Percentiles rank a stretch among this genome's conserved stretches.
Evolutionary conservation across 2,329 filamentous ascomycete species (phyloP).

Genomic region (Verticillium tricorpus): DNA sequence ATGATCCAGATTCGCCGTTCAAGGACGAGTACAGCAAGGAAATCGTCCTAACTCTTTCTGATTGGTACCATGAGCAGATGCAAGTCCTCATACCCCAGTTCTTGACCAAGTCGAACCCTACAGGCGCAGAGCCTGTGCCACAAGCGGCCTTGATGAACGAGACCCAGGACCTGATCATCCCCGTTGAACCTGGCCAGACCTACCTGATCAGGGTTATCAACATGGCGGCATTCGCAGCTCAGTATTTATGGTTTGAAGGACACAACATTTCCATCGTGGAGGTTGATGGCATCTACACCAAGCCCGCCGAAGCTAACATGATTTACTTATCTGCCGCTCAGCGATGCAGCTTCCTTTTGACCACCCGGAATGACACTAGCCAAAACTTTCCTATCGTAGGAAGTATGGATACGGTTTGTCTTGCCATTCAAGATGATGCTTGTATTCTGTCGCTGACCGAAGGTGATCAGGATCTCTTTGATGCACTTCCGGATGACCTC

Average conservation of each 20-base stretch:
- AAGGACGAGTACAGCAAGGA: slow-evolving; percentile 56
- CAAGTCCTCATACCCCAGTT: slow-evolving; percentile 39
- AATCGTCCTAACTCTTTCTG: slow-evolving; percentile 59
- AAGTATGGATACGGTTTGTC: slow-evolving; percentile 63
- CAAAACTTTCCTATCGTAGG: slow-evolving; percentile 64
- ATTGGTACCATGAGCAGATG: slow-evolving; percentile 66
- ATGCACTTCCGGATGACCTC: slow-evolving; percentile 59
- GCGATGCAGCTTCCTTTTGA: slow-evolving; percentile 58
- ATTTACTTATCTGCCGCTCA: slow-evolving; percentile 67
- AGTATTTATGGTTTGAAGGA: slow-evolving; percentile 63
- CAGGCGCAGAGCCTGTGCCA: slow-evolving; percentile 61
- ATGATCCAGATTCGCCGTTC: slow-evolving; percentile 59
- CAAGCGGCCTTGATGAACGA: slow-evolving; percentile 69
- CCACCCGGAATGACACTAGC: slow-evolving; percentile 55
- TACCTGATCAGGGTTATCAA: slow-evolving; percentile 72
- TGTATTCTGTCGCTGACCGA: slow-evolving; percentile 17
- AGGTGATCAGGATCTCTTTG: slow-evolving; percentile 53
- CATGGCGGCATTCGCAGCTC: slow-evolving; percentile 65
- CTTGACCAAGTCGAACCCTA: slow-evolving; percentile 50
- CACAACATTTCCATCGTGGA: slow-evolving; percentile 67
- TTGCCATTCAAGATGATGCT: neutral
- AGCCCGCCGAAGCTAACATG: slow-evolving; percentile 54
- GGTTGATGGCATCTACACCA: slow-evolving; percentile 67
- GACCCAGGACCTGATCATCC: slow-evolving; percentile 46
- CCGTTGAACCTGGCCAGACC: slow-evolving; percentile 62